These are phyloP conservation scores for Heterococcus sp. DNA, from an alignment of 108 stramenopile genomes.

Conservation along the genomic window DNA sequence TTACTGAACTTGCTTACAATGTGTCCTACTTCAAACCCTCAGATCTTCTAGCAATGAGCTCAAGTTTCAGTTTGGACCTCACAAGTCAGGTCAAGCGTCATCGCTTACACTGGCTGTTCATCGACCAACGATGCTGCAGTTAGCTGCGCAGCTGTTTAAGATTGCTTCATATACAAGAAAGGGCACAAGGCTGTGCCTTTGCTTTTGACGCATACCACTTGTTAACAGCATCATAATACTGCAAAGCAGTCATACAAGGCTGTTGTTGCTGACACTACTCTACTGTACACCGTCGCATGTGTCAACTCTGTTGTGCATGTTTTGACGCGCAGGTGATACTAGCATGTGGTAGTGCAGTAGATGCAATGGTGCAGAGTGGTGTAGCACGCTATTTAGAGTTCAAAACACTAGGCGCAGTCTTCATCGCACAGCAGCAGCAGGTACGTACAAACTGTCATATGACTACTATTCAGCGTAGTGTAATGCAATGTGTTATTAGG, in stretches of 20 bases:
- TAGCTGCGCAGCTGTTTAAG: too few species aligned
- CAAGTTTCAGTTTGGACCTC: slow-evolving; percentile 37
- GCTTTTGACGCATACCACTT: neutral
- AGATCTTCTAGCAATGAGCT: slow-evolving; percentile 17
- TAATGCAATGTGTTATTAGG: too few species aligned
- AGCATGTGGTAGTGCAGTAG: slow-evolving; percentile 38
- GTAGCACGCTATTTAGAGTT: slow-evolving; percentile 52
- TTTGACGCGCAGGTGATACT: slow-evolving; percentile 28
- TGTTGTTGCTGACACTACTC: neutral
- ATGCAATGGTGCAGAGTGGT: slow-evolving; percentile 42
- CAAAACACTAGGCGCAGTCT: slow-evolving; percentile 49
- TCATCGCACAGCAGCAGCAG: slow-evolving; percentile 1
- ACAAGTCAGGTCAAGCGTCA: slow-evolving; percentile 20
- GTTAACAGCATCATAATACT: neutral
- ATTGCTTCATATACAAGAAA: too few species aligned
- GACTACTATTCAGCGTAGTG: too few species aligned
- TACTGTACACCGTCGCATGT: neutral
- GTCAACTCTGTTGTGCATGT: neutral
- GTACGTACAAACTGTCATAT: too few species aligned
- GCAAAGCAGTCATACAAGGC: neutral
- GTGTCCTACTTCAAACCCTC: too few species aligned
- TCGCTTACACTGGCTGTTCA: neutral
- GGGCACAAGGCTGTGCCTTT: neutral
- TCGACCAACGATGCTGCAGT: too few species aligned
- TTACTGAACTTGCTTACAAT: too few species aligned